Base-by-base conservation (phyloP, 2,329 filamentous ascomycete species). In the Aspergillus chevalieri region DNA sequence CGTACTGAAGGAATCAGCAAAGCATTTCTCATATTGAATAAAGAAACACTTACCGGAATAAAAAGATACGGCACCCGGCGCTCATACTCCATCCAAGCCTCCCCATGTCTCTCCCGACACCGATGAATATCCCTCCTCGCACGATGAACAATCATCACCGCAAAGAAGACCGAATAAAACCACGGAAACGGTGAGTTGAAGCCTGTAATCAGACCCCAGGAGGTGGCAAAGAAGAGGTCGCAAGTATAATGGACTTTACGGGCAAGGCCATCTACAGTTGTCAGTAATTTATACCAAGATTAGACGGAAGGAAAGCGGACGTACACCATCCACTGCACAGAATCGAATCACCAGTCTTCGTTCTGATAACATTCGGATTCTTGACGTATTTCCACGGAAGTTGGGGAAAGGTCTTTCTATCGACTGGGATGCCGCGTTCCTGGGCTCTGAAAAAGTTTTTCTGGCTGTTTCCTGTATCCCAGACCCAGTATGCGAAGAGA, bases 391-490 rank as follows among this genome's bases (percentile, higher is more conserved):
- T 86, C 85, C 89, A 95, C 6, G 89, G 89, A 4, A 95, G 79
- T 67, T 91, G 87, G 2, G 91, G 90, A 73, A 95, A 95, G 1
- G 89, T 84, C 58, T 83, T 87, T 60, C 90, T 85, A 65, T 83
- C 76, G 45, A 84, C 69, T 30, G 60, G 57, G 17, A 82, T 82
- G 50, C 89, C 89, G 50, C 84, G 82, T 72, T 94, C 87, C 72
- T 82, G 78, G 53, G 85, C 81, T 46, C 89, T 83, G 80, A 94
- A 95, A 57, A 86, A 82, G 73, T 94, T 95, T 80, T 95, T 95
- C 71, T 95, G 90, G 62, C 83, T 87, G 74, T 95, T 95, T 70
- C 82, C 84, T 30, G 88, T 93, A 65, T 95, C 90, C 89, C 90
- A 95, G 47, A 94, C 77, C 81, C 87, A 92, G 77, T 95, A 95